phyloP scores from a whole-genome alignment of 768 basidiomycete genomes.

The Boletus pseudo-olivaceus region DNA sequence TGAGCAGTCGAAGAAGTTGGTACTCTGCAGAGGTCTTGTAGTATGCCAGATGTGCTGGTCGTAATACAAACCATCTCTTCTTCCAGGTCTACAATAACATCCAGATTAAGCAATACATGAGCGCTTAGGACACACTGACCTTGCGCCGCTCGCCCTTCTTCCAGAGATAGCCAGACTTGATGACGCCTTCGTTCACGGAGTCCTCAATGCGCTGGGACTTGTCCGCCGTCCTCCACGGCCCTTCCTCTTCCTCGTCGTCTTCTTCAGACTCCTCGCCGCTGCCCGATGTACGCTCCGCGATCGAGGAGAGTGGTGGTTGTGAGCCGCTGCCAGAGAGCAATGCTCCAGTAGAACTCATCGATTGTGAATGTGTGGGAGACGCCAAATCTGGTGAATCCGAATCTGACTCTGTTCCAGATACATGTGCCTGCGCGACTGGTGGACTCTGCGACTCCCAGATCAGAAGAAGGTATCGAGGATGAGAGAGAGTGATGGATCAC shows the following conservation, averaged over 20 bases:
- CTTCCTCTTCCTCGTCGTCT: conserved; percentile 64
- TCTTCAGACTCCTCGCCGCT: conserved; percentile 80
- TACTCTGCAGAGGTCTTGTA: conserved; percentile 97
- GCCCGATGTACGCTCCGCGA: conserved; percentile 67
- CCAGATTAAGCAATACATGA: background rate
- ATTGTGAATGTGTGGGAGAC: conserved; percentile 34
- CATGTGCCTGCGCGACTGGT: conserved; percentile 29
- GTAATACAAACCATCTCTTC: conserved; percentile 96
- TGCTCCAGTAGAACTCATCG: conserved; percentile 31
- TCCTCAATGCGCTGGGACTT: conserved; percentile 41
- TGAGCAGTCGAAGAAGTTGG: conserved; percentile 82
- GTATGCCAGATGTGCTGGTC: conserved; percentile 89
- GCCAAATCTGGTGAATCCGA: conserved; percentile 68
- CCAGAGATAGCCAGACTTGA: conserved; percentile 92
- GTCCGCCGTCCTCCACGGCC: conserved; percentile 60
- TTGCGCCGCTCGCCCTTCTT: conserved; percentile 98
- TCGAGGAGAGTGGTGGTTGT: conserved; percentile 64
- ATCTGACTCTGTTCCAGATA: conserved; percentile 83
- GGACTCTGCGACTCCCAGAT: conserved; percentile 28
- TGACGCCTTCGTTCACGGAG: conserved; percentile 61
- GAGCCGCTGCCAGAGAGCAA: conserved; percentile 31
- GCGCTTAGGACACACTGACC: conserved; percentile 45
- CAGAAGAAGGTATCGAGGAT: conserved; percentile 7
- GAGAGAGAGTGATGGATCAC: background rate
- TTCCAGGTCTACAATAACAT: conserved; percentile 79